These are phyloP conservation scores for Zopfochytrium polystomum DNA, from an alignment of 371 early-diverging fungal species.

Conservation along the genomic window DNA sequence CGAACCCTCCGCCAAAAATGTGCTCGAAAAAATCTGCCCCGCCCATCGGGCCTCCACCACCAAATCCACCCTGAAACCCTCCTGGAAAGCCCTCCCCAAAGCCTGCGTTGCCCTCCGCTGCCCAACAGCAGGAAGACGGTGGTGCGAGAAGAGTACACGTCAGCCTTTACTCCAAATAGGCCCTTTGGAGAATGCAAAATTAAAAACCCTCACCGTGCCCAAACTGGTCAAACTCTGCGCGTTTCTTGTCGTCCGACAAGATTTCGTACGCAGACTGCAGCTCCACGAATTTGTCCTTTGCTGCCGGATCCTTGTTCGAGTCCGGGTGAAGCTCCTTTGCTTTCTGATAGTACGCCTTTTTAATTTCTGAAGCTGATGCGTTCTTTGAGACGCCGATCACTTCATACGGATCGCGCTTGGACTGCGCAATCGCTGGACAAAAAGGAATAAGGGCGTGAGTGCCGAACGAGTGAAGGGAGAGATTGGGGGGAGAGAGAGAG, in stretches of 20 bases:
- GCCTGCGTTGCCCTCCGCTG: too few species aligned
- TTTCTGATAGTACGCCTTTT: conserved; percentile 85
- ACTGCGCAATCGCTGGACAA: too few species aligned
- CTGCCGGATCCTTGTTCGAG: conserved; percentile 82
- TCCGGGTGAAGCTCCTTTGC: conserved; percentile 96
- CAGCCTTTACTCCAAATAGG: conserved; percentile 16
- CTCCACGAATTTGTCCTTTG: conserved; percentile 92
- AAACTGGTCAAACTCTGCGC: conserved; percentile 85
- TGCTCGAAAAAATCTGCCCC: conserved; percentile 32
- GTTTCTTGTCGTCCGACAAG: conserved; percentile 84
- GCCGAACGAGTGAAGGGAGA: too few species aligned
- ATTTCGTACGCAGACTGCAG: conserved; percentile 96
- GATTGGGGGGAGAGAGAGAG: too few species aligned
- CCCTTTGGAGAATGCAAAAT: conserved; percentile 4
- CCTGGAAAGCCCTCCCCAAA: conserved; percentile 46
- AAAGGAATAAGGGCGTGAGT: too few species aligned
- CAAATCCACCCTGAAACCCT: conserved; percentile 34
- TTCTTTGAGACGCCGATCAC: conserved; percentile 74
- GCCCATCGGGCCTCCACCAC: conserved; percentile 29
- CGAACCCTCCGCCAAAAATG: conserved; percentile 23
- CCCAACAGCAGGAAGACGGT: too few species aligned
- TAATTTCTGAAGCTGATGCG: conserved; percentile 81
- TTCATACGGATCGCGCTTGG: conserved; percentile 75
- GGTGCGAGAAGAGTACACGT: too few species aligned
- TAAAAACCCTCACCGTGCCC: conserved; percentile 58